These are phyloP conservation scores for Monosporascus ibericus DNA, from an alignment of 2,329 filamentous ascomycete species.

Conservation along the genomic window DNA sequence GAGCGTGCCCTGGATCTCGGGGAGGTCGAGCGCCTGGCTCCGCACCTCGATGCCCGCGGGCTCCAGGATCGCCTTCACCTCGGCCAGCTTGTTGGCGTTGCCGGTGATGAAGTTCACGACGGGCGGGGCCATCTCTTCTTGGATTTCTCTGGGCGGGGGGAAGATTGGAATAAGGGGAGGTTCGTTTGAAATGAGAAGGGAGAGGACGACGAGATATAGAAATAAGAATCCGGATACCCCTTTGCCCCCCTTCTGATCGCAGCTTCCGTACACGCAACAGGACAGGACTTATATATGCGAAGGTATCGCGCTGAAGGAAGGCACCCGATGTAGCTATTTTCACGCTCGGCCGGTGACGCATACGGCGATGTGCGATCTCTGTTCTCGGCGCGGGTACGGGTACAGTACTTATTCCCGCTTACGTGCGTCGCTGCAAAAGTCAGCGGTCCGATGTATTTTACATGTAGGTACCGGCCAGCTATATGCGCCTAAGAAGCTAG, in stretches of 20 bases:
- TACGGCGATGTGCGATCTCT: conserved; percentile 9
- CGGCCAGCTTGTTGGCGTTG: conserved; percentile 87
- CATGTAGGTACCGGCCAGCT: too few relatives aligned
- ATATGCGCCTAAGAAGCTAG: too few relatives aligned
- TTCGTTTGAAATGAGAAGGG: too few relatives aligned
- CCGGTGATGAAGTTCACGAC: conserved; percentile 89
- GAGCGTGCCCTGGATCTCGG: conserved; percentile 86
- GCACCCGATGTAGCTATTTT: too few relatives aligned
- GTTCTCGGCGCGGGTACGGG: conserved; percentile 1
- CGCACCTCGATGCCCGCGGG: conserved; percentile 61
- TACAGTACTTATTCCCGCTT: background rate
- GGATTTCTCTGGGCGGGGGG: too few relatives aligned
- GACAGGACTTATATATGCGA: too few relatives aligned
- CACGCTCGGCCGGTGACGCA: conserved; percentile 9
- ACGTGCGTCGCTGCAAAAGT: background rate
- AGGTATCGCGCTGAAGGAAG: conserved; percentile 2
- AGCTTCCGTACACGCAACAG: too few relatives aligned
- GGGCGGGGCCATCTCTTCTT: conserved; percentile 31
- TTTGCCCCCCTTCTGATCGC: too few relatives aligned
- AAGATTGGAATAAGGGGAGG: too few relatives aligned
- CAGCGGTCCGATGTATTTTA: too few relatives aligned
- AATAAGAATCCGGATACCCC: too few relatives aligned
- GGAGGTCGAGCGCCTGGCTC: conserved; percentile 70
- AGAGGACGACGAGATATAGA: too few relatives aligned
- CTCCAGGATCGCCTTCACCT: conserved; percentile 83